Conservation (phyloP, 164 flowering plant species). For the Akebia trifoliata region DNA sequence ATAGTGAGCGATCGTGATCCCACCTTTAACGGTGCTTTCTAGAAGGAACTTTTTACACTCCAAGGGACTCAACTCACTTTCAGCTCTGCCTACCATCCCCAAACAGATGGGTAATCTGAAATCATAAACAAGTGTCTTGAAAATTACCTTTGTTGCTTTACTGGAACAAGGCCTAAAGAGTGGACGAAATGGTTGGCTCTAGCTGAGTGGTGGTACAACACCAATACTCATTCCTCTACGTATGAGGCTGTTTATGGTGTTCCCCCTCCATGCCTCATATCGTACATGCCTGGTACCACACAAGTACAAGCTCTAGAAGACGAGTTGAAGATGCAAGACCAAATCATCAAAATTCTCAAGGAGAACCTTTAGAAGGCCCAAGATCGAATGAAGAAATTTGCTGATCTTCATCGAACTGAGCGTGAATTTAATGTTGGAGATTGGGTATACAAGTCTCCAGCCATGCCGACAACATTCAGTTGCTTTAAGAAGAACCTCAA, state of each 20-base stretch:
- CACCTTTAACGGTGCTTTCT: neutral
- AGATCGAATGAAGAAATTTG: no score
- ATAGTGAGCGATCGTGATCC: conserved; percentile 1
- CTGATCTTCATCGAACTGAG: neutral
- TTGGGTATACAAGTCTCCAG: neutral
- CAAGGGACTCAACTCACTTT: neutral
- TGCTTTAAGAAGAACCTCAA: neutral
- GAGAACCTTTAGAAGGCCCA: neutral
- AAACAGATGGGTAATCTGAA: no score
- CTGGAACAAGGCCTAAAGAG: no score
- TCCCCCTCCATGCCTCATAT: neutral
- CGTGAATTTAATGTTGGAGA: neutral
- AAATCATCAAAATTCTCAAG: neutral
- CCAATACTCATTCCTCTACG: conserved; percentile 1
- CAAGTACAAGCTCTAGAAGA: neutral
- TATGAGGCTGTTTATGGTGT: conserved; percentile 6
- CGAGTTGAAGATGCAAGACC: neutral
- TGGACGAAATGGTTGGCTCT: no score
- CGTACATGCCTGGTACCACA: neutral
- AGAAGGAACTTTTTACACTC: neutral
- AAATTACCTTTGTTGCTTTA: neutral
- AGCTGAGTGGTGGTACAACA: no score
- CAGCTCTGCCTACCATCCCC: neutral
- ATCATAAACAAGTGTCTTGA: neutral
- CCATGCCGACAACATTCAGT: neutral